phyloP scores from a whole-genome alignment of 2,329 filamentous ascomycete species.

The Stachybotrys chartarum region DNA sequence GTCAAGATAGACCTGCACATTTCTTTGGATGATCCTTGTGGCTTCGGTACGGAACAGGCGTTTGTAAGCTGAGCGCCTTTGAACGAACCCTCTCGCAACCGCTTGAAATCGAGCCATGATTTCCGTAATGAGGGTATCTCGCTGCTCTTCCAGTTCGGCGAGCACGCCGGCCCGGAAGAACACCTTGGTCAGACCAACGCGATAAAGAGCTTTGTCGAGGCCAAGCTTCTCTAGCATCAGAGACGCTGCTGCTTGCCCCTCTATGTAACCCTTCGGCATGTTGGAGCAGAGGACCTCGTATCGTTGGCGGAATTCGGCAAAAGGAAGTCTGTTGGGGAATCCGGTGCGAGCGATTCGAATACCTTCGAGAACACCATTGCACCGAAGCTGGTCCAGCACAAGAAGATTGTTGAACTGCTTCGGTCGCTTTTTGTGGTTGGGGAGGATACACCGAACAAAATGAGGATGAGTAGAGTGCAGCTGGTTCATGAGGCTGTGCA shows the following conservation, averaged over 20 bases:
- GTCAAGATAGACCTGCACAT: constrained; percentile 86
- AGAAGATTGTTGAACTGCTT: constrained; percentile 88
- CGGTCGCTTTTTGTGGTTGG: constrained; percentile 94
- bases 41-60: constrained; percentile 91
- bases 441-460: constrained; percentile 95
- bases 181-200: constrained; percentile 92
- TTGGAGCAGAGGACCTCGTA: constrained; percentile 90
- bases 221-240: constrained; percentile 86
- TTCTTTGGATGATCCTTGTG: constrained; percentile 87
- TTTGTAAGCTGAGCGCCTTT: constrained; percentile 85
- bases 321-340: constrained; percentile 88
- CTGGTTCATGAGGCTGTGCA: constrained; percentile 93
- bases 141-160: constrained; percentile 92
- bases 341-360: constrained; percentile 95
- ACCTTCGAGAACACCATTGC: constrained; percentile 98
- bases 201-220: constrained; percentile 79
- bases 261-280: constrained; percentile 85
- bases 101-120: constrained; percentile 95
- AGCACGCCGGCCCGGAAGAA: constrained; percentile 96
- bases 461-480: constrained; percentile 95
- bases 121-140: constrained; percentile 84
- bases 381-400: constrained; percentile 95
- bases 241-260: constrained; percentile 77
- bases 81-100: constrained; percentile 80
- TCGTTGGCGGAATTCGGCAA: constrained; percentile 87